Base-by-base conservation (phyloP, 2,329 filamentous ascomycete species). In the Magnaporthales sp. region DNA sequence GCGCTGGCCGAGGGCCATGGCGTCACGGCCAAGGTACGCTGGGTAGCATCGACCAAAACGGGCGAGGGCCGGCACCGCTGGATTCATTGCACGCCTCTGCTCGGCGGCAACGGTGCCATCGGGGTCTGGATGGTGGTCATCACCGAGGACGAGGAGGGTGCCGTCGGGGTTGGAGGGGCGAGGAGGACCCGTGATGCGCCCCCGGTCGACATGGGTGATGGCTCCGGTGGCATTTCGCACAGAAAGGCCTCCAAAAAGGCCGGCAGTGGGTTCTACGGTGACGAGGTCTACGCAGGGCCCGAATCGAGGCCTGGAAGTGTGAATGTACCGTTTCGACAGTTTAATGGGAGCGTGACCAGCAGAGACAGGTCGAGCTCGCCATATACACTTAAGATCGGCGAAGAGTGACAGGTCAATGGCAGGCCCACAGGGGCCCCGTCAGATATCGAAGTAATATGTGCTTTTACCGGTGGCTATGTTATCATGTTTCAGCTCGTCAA, bases 51-150 rank as follows among this genome's bases (percentile, higher is more conserved):
- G 62, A 79, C 80, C 60, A 76, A 76, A 5, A 80, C 83, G 38
- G 76, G 79, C 22, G 82, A 86, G 65, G 90, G 89, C 0, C 82
- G 89, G 22, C 83, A 84, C 63, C 83, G 89, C 60, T 93, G 90
- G 90, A 89, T 93, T 56, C 90, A 93, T 74, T 91, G 89, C 73
- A 93, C 90, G 26, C 90, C 91, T 2, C 77, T 93, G 3, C 76
- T 91, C 3, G 89, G 89, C 2, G 82, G 82, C 58, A 88, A 88
- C 69, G 87, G 88, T 1, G 80, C 84, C 3, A 86, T 93, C 0
- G 91, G 91, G 19, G 89, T 92, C 0, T 93, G 90, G 90, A 91
- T 93, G 88, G 81, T 92, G 6, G 83, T 92, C 0, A 81, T 93
- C 15, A 86, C 91, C 3, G 89, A 92, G 69, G 87, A 88, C 66